These are phyloP conservation scores for Ichthyophthirius multifiliis DNA, from an alignment of 169 alveolate genomes.

Conservation along the genomic window DNA sequence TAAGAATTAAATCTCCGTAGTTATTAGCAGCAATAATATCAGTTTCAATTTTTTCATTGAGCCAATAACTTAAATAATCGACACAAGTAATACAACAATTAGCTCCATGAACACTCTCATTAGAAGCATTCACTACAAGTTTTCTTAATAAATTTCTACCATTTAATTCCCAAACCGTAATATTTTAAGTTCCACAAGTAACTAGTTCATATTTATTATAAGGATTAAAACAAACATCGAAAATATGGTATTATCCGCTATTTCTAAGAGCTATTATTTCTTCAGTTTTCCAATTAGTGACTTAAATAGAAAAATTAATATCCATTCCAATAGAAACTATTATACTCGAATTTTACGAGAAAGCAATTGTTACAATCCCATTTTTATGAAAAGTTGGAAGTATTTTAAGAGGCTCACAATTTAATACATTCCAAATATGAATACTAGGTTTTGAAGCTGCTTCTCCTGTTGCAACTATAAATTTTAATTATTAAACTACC, in stretches of 20 bases:
- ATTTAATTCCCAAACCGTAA: slow-evolving; percentile 69
- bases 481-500: slow-evolving; percentile 65
- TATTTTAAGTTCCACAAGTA: slow-evolving; percentile 72
- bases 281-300: slow-evolving; percentile 62
- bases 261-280: slow-evolving; percentile 66
- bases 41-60: slow-evolving; percentile 66
- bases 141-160: slow-evolving; percentile 58
- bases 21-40: slow-evolving; percentile 73
- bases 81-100: slow-evolving; percentile 37
- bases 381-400: slow-evolving; percentile 71
- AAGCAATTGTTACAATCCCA: slow-evolving; percentile 68
- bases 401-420: slow-evolving; percentile 68
- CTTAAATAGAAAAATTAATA: slow-evolving; percentile 61
- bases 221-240: slow-evolving; percentile 62
- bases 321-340: slow-evolving; percentile 75
- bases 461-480: slow-evolving; percentile 80
- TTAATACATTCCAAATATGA: slow-evolving; percentile 79
- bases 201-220: slow-evolving; percentile 60
- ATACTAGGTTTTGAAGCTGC: slow-evolving; percentile 65
- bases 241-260: slow-evolving; percentile 67
- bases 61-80: slow-evolving; percentile 22
- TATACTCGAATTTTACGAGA: slow-evolving; percentile 64
- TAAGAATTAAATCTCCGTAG: slow-evolving; percentile 73
- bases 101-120: slow-evolving; percentile 19
- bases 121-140: slow-evolving; percentile 16